Conservation (phyloP, 1,284 basidiomycete species). For the Apiotrichum veenhuisii region DNA sequence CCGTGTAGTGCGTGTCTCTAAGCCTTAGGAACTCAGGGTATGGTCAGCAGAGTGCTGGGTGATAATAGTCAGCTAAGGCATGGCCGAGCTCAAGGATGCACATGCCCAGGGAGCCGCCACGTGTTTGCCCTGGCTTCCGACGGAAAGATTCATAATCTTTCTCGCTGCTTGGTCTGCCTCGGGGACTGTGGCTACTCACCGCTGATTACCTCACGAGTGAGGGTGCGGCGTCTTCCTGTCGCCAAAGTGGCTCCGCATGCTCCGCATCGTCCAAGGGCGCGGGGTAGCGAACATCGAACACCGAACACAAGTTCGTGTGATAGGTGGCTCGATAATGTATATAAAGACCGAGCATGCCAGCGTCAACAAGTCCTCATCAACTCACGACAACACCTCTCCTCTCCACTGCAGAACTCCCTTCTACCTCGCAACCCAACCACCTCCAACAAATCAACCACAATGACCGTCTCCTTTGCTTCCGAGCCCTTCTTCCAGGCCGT, state of each 20-base stretch:
- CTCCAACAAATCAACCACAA: not conserved
- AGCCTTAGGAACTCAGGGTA: too few relatives aligned
- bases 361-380: not conserved
- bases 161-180: not conserved
- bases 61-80: too few relatives aligned
- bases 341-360: not conserved
- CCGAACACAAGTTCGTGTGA: too few relatives aligned
- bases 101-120: too few relatives aligned
- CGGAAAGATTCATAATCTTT: not conserved
- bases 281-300: too few relatives aligned
- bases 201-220: too few relatives aligned
- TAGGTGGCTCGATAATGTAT: not conserved
- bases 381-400: not conserved
- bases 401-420: not conserved
- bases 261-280: too few relatives aligned
- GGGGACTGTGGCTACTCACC: too few relatives aligned
- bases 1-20: too few relatives aligned
- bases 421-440: not conserved
- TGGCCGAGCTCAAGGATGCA: too few relatives aligned
- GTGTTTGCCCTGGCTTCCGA: not conserved
- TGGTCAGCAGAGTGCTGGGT: too few relatives aligned
- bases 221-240: not conserved
- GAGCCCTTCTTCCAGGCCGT: slow-evolving; percentile 39
- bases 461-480: slow-evolving; percentile 11
- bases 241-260: not conserved